Conservation (phyloP, 73 alveolate genomes). For the Tetrahymena borealis region DNA sequence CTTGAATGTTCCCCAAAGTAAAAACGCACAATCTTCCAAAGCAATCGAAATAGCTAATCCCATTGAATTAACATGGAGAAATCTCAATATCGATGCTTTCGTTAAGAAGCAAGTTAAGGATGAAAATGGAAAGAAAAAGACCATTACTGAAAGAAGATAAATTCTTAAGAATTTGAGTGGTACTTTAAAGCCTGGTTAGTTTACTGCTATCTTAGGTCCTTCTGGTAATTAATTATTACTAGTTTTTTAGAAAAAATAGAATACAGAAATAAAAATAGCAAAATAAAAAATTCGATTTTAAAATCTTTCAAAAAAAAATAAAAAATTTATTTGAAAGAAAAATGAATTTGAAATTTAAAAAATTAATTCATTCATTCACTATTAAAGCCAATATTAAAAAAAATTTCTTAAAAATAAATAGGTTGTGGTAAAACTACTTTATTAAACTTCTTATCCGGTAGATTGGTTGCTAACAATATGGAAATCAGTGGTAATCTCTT, state of each 20-base stretch:
- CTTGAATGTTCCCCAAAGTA: background rate
- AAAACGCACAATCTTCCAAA: background rate
- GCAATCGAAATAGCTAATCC: constrained; percentile 18
- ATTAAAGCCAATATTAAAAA: background rate
- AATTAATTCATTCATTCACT: background rate
- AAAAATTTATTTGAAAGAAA: background rate
- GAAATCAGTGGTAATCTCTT: constrained; percentile 17
- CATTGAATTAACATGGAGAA: constrained; percentile 28
- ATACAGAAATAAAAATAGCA: background rate
- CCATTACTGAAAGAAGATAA: background rate
- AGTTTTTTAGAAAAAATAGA: background rate
- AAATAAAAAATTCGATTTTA: background rate
- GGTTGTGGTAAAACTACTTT: constrained; percentile 50
- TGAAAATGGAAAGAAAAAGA: background rate
- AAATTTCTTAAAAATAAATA: background rate
- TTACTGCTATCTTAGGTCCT: constrained; percentile 57
- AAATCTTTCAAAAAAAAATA: background rate
- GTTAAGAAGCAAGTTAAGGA: background rate
- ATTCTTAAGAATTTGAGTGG: constrained; percentile 43
- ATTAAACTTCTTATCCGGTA: constrained; percentile 46
- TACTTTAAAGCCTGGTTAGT: constrained; percentile 45
- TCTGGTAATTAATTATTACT: constrained; percentile 30
- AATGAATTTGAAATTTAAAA: background rate
- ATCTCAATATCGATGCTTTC: constrained; percentile 11
- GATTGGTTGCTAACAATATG: constrained; percentile 33